Evolutionary conservation across 2,329 filamentous ascomycete species (phyloP), one percentile per base, ranked within the genome.

Genomic region (Hypoxylon sp.): DNA sequence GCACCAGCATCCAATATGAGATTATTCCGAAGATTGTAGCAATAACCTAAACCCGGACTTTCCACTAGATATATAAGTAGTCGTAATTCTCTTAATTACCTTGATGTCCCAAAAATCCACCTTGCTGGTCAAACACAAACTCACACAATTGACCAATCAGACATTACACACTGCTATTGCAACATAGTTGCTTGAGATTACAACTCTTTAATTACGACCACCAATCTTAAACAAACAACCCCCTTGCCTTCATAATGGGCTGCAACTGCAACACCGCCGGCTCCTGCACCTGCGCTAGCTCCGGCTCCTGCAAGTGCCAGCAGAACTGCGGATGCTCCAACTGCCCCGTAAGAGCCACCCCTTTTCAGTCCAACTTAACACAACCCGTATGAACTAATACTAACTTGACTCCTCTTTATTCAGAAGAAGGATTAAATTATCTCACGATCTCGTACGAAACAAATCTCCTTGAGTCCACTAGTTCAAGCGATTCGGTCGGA

Each of bases 231-330:
- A 19, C 5, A 17, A n/a, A n/a, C n/a, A n/a, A 12, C 15, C 29
- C 32, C 50, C 29, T 46, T 11, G 11, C 7, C 21, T 20, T 35
- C 45, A 38, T 41, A 20, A 67, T 68, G 65, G 61, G 34, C 21
- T 68, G 64, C 62, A 62, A 59, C 38, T 68, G 64, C 57, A 65
- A 62, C 52, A 37, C 36, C 38, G 46, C 52, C 13, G 57, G 53
- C 50, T 21, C 63, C 25, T 68, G 65, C 48, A 42, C 38, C 43
- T 68, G 64, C 40, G 60, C 63, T 29, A 58, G 38, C 34, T 42
- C 62, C 4, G 65, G 64, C 54, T 46, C 53, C 23, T 68, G 65
- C 52, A 53, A 58, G 29, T 68, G 65, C 45, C 61, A 58, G 51
- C 29, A 61, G 29, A 62, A 51, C 63, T 68, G 65, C 57, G 60